phyloP scores from a whole-genome alignment of 2,329 filamentous ascomycete species.

The Beauveria bassiana region DNA sequence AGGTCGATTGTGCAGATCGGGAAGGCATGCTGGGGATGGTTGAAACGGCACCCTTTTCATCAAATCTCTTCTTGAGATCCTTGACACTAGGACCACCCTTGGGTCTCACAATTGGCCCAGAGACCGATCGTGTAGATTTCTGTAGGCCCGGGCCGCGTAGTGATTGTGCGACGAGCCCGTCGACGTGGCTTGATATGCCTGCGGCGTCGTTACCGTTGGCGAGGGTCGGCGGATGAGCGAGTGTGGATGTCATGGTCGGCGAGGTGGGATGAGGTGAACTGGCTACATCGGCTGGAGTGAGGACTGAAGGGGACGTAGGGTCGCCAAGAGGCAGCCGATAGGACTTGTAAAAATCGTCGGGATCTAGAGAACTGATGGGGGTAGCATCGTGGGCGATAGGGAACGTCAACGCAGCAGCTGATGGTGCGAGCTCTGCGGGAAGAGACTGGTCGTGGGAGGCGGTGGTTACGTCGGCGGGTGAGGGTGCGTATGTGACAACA shows the following conservation, averaged over 20 bases:
- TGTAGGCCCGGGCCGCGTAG: conserved; percentile 34
- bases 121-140: conserved; percentile 41
- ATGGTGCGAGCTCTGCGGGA: conserved; percentile 6
- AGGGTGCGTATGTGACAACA: conserved; percentile 21
- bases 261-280: not conserved
- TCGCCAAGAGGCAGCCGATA: conserved; percentile 28
- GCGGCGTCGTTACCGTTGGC: conserved; percentile 44
- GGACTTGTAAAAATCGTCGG: conserved; percentile 49
- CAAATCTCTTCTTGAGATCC: conserved; percentile 73
- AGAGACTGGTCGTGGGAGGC: conserved; percentile 8
- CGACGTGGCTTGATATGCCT: conserved; percentile 39
- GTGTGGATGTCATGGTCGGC: conserved; percentile 28
- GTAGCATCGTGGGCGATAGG: conserved; percentile 28
- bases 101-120: conserved; percentile 44
- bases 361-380: conserved; percentile 37
- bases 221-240: conserved; percentile 36
- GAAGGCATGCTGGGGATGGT: conserved; percentile 26
- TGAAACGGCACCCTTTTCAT: conserved; percentile 44
- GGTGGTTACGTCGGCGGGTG: conserved; percentile 16
- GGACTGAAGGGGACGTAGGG: conserved; percentile 20
- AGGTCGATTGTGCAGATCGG: conserved; percentile 12
- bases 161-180: conserved; percentile 32
- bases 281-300: conserved; percentile 18
- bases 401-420: conserved; percentile 10
- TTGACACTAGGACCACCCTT: conserved; percentile 60